These are phyloP conservation scores for Macrophomina phaseolina DNA, from an alignment of 2,329 filamentous ascomycete species.

Conservation along the genomic window DNA sequence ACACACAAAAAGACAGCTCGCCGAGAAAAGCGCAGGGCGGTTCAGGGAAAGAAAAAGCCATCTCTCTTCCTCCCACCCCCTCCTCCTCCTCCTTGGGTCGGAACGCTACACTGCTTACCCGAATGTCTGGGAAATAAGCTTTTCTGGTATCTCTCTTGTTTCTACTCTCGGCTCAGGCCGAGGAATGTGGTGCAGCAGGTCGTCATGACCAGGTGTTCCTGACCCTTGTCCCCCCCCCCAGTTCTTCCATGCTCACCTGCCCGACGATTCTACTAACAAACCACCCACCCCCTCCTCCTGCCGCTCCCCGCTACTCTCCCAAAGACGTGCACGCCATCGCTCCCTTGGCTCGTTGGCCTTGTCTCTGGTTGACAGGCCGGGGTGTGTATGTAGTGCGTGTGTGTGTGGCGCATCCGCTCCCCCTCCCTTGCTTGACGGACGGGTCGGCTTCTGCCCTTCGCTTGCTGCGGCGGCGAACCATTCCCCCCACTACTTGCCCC, in stretches of 20 bases:
- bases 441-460: background rate
- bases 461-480: background rate
- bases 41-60: no score
- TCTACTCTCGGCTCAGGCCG: background rate
- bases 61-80: no score
- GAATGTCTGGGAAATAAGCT: conserved; percentile 21
- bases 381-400: background rate
- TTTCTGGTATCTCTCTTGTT: background rate
- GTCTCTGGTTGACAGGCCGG: background rate
- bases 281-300: no score
- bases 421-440: background rate
- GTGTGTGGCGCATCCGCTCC: background rate
- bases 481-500: background rate
- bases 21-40: background rate
- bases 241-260: no score
- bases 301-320: no score
- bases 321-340: background rate
- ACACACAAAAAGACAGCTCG: background rate
- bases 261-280: no score
- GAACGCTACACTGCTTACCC: background rate
- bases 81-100: no score
- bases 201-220: conserved; percentile 1
- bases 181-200: background rate
- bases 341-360: background rate
- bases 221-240: background rate